Conservation (phyloP, 2,329 filamentous ascomycete species). For the Passalora sequoiae region DNA sequence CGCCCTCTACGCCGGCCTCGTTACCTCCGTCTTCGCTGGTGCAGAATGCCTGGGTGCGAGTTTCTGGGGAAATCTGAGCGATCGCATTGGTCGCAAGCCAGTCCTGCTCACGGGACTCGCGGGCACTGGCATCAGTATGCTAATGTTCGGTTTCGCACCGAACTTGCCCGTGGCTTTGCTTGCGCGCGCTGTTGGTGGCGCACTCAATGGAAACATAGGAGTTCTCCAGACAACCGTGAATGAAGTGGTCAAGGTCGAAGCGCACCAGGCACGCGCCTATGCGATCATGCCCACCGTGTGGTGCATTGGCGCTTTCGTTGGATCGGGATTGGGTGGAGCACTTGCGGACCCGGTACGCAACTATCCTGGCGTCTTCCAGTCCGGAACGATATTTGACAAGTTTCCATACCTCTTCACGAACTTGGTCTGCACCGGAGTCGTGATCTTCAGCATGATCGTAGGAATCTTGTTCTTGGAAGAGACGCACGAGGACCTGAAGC, state of each 20-base stretch:
- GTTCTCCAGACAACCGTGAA: conserved; percentile 93
- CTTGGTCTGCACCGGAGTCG: conserved; percentile 77
- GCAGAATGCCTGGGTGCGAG: conserved; percentile 91
- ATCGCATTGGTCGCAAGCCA: conserved; percentile 86
- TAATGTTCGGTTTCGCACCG: conserved; percentile 84
- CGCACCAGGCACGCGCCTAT: conserved; percentile 90
- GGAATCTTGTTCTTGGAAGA: conserved; percentile 89
- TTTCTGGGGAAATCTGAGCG: conserved; percentile 88
- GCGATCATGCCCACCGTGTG: conserved; percentile 98
- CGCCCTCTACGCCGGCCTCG: conserved; percentile 88
- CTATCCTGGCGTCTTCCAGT: conserved; percentile 68
- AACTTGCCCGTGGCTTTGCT: conserved; percentile 77
- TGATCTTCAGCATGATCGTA: conserved; percentile 68
- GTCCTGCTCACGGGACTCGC: conserved; percentile 83
- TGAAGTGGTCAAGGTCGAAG: conserved; percentile 86
- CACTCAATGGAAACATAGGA: conserved; percentile 94
- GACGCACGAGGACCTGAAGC: conserved; percentile 79
- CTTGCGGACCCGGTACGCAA: conserved; percentile 80
- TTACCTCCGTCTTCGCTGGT: conserved; percentile 92
- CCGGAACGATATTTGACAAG: conserved; percentile 71
- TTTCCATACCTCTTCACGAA: conserved; percentile 92
- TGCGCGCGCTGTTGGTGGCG: conserved; percentile 80
- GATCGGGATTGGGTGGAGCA: conserved; percentile 83
- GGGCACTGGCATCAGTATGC: conserved; percentile 86
- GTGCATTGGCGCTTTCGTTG: conserved; percentile 94